A percentile compares a stretch with the other conserved stretches of the same genome.
These are phyloP conservation scores for Apophysomyces ossiformis DNA, from an alignment of 371 early-diverging fungal species.

Conservation along the genomic window DNA sequence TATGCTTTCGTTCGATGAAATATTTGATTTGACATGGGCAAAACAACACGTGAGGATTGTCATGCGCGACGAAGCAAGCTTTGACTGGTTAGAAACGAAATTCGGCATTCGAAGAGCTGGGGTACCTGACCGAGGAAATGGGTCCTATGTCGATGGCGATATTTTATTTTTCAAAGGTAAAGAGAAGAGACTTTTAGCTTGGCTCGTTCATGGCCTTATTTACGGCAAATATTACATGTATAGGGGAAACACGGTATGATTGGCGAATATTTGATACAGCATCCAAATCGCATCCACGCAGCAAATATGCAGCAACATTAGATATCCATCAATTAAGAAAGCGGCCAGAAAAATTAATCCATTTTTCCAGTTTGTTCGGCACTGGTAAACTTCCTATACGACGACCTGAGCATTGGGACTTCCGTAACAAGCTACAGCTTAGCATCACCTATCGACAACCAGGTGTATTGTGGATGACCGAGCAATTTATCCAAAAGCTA, in stretches of 20 bases:
- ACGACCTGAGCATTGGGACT: constrained; percentile 41
- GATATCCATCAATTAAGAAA: constrained; percentile 40
- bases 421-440: constrained; percentile 37
- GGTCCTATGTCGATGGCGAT: constrained; percentile 45
- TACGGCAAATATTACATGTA: background rate
- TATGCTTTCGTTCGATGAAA: constrained; percentile 44
- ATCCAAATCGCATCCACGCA: constrained; percentile 38
- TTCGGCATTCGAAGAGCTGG: constrained; percentile 34
- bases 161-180: constrained; percentile 49
- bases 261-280: constrained; percentile 55
- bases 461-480: constrained; percentile 47
- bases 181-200: background rate
- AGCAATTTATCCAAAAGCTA: constrained; percentile 45
- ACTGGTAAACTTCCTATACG: constrained; percentile 52
- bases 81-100: constrained; percentile 41
- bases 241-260: constrained; percentile 49
- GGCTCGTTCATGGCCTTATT: background rate
- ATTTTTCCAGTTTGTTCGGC: constrained; percentile 55
- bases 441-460: constrained; percentile 53
- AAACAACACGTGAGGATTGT: constrained; percentile 46
- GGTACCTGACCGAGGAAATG: constrained; percentile 20
- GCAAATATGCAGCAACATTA: constrained; percentile 47
- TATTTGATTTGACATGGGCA: constrained; percentile 52
- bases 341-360: constrained; percentile 40
- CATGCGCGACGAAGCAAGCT: constrained; percentile 37